Evolutionary conservation across 306 rosid species (phyloP).

Genomic region (Trichosanthes cucumerina): DNA sequence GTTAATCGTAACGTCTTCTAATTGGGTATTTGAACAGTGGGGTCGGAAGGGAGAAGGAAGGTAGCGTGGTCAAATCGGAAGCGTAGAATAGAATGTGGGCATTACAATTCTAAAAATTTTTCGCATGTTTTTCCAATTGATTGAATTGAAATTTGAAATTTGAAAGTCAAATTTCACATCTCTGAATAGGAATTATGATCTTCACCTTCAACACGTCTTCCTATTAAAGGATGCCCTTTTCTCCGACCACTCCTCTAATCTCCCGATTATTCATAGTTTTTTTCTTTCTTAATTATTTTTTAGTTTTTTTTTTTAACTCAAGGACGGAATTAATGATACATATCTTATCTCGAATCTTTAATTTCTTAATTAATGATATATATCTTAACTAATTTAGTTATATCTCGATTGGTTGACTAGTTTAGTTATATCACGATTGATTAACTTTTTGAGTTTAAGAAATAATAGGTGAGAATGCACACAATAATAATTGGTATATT

Average conservation of each 20-base stretch:
- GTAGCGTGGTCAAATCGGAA: conserved; percentile 26
- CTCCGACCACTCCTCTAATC: neutral
- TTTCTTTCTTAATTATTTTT: too few species aligned
- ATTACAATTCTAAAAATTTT: neutral
- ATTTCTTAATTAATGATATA: too few species aligned
- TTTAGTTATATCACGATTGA: too few species aligned
- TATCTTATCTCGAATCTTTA: too few species aligned
- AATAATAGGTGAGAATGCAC: too few species aligned
- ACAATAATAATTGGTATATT: too few species aligned
- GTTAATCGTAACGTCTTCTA: neutral
- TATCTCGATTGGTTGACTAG: too few species aligned
- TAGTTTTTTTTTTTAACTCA: too few species aligned
- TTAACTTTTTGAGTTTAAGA: too few species aligned
- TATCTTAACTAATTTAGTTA: too few species aligned
- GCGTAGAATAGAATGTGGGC: neutral
- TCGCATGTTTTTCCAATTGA: neutral
- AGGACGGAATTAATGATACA: too few species aligned
- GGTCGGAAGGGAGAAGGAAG: neutral
- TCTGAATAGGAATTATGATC: neutral
- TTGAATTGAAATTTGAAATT: neutral
- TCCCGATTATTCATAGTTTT: neutral
- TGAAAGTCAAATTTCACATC: neutral
- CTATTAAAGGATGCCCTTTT: too few species aligned
- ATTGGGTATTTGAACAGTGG: neutral
- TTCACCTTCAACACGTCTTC: neutral